Percentiles rank a stretch among this genome's conserved stretches.
Evolutionary conservation across 805 yeast genomes (phyloP).

Genomic region (Myxozyma kluyveri): DNA sequence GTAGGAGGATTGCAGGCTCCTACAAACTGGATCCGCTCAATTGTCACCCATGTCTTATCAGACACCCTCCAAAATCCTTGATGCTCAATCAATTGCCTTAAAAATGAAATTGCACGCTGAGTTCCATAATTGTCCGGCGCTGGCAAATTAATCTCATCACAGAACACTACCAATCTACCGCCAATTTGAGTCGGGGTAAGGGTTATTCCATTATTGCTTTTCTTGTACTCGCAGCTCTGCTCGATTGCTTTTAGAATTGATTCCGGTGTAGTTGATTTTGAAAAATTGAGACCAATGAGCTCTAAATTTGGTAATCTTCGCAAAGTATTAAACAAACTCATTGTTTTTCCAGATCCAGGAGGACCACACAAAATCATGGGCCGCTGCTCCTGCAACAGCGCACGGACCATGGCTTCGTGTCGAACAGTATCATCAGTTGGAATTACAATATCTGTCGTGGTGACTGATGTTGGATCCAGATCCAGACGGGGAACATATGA

Average conservation of each 20-base stretch:
- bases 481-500: constrained; percentile 43
- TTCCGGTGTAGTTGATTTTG: constrained; percentile 70
- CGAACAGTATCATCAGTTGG: constrained; percentile 76
- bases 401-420: constrained; percentile 60
- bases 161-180: constrained; percentile 75
- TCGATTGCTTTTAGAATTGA: constrained; percentile 63
- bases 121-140: constrained; percentile 67
- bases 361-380: constrained; percentile 86
- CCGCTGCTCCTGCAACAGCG: constrained; percentile 53
- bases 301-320: constrained; percentile 56
- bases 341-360: constrained; percentile 96
- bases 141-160: constrained; percentile 90
- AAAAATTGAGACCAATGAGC: constrained; percentile 70
- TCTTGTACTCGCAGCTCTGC: constrained; percentile 64
- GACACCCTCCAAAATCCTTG: constrained; percentile 72
- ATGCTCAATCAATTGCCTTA: constrained; percentile 71
- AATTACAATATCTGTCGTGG: constrained; percentile 61
- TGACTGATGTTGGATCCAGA: constrained; percentile 58
- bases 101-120: constrained; percentile 64
- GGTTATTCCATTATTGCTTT: constrained; percentile 50
- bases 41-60: constrained; percentile 62
- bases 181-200: constrained; percentile 61
- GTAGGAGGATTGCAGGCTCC: constrained; percentile 93
- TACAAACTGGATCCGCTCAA: constrained; percentile 72
- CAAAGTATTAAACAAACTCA: constrained; percentile 74